Evolutionary conservation across 2,329 filamentous ascomycete genomes (phyloP), one percentile per base, ranked within the genome.

Genomic region (Fusarium sp.): DNA sequence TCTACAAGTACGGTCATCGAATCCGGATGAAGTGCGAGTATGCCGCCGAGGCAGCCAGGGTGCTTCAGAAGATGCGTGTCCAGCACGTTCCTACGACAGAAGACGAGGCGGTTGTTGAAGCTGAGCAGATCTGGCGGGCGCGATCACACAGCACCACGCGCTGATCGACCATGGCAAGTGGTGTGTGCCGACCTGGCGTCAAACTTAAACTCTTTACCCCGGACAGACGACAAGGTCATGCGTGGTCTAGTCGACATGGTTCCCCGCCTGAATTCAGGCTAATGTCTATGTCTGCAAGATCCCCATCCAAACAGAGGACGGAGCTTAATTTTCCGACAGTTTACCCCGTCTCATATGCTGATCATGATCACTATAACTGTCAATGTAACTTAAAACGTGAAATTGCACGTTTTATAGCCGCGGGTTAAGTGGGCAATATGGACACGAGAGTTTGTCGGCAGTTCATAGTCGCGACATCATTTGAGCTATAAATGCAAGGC

Each of bases 11-110:
- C 11, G 66, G 66, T 2, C 28, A 8, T 3, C 28, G 40, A 4
- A 62, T 67, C 7, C 44, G 64, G 0, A 57, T 51, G 40, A 66
- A 62, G 36, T 67, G 62, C 1, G 34, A 66, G 4, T 67, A 67
- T 8, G 64, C 64, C 1, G 48, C 63, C 2, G 63, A 66, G 5
- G 63, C 63, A 0, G 62, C 50, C 0, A 40, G 6, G 0, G 41
- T 66, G 0, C 23, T 65, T 0, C 15, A 65, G 1, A 65, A 53
- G 6, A 66, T 65, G 27, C 23, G 37, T 6, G 18, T 18, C 8
- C 48, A 18, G 3, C 48, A 66, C 11, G 18, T 46, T 1, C 3
- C n/a, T 4, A 12, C 50, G 0, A 66, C 55, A 0, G 62, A 54
- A n/a, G 62, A 66, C 6, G 41, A 51, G 1, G 55, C 63, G 1